Conservation (phyloP, 495 filamentous ascomycete species). For the Hypoxylon crocopeplum region DNA sequence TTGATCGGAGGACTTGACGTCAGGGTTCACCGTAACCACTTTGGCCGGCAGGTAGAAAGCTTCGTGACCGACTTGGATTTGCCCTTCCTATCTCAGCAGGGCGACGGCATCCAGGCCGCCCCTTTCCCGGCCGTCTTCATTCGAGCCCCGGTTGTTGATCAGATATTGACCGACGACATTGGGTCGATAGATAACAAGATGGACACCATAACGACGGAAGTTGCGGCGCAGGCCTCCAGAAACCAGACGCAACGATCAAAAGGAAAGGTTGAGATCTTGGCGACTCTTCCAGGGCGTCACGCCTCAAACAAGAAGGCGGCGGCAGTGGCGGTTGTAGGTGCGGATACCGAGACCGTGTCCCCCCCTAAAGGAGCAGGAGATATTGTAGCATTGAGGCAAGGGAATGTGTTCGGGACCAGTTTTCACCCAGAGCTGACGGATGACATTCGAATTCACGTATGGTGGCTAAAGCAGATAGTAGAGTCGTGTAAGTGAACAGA, state of each 20-base stretch:
- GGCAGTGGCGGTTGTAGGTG: constrained; percentile 26
- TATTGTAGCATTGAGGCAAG: constrained; percentile 89
- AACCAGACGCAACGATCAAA: constrained; percentile 19
- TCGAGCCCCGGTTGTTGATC: constrained; percentile 90
- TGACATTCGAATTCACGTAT: constrained; percentile 87
- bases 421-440: constrained; percentile 96
- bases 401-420: constrained; percentile 94
- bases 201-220: constrained; percentile 44
- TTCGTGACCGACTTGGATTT: constrained; percentile 82
- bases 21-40: constrained; percentile 92
- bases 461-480: constrained; percentile 85
- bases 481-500: constrained; percentile 19
- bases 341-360: constrained; percentile 1
- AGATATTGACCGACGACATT: constrained; percentile 65
- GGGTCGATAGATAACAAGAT: constrained; percentile 39
- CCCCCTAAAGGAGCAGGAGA: constrained; percentile 65
- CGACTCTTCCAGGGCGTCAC: constrained; percentile 55
- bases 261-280: constrained; percentile 64
- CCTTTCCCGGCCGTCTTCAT: constrained; percentile 91
- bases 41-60: constrained; percentile 91
- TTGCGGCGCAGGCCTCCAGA: constrained; percentile 20
- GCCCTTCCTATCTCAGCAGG: constrained; percentile 66
- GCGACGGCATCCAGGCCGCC: constrained; percentile 13
- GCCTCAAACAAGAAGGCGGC: constrained; percentile 40
- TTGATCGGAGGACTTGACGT: constrained; percentile 93